Conservation (phyloP, 2,329 filamentous ascomycete genomes). For the Calonectria pseudoturangicola region DNA sequence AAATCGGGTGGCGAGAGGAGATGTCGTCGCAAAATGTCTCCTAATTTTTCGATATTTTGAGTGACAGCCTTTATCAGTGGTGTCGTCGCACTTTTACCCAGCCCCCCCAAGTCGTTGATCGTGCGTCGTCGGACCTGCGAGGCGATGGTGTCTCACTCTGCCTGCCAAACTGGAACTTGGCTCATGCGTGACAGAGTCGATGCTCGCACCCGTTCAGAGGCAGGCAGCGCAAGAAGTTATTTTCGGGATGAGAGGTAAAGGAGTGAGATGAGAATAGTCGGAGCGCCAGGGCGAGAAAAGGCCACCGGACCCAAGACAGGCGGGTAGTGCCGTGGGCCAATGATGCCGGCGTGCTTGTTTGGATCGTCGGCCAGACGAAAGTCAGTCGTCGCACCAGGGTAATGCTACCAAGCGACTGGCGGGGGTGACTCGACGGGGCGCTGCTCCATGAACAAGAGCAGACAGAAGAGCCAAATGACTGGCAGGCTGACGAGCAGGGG, state of each 20-base stretch:
- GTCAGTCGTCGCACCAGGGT: conserved; percentile 51
- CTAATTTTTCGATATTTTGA: conserved; percentile 45
- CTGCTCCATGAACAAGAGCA: conserved; percentile 46
- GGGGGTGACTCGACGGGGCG: conserved; percentile 46
- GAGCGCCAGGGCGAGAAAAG: conserved; percentile 27
- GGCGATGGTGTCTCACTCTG: conserved; percentile 36
- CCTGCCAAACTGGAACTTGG: conserved; percentile 43
- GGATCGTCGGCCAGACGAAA: conserved; percentile 53
- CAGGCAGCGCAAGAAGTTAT: conserved; percentile 35
- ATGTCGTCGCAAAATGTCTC: conserved; percentile 44
- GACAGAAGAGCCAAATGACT: conserved; percentile 39
- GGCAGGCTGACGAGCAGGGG: conserved; percentile 27
- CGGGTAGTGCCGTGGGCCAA: conserved; percentile 51
- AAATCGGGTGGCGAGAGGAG: conserved; percentile 39
- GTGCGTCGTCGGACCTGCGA: conserved; percentile 38
- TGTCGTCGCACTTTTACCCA: conserved; percentile 47
- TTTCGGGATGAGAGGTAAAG: conserved; percentile 29
- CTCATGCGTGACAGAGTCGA: conserved; percentile 37
- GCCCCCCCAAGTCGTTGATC: conserved; percentile 46
- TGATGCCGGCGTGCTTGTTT: conserved; percentile 52
- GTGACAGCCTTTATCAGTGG: conserved; percentile 37
- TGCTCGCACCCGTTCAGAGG: conserved; percentile 24
- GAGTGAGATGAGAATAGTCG: conserved; percentile 11
- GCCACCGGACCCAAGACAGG: conserved; percentile 44
- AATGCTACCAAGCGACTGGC: conserved; percentile 48